phyloP scores from a whole-genome alignment of 208 protist genomes.

The Acanthamoeba healyi region DNA sequence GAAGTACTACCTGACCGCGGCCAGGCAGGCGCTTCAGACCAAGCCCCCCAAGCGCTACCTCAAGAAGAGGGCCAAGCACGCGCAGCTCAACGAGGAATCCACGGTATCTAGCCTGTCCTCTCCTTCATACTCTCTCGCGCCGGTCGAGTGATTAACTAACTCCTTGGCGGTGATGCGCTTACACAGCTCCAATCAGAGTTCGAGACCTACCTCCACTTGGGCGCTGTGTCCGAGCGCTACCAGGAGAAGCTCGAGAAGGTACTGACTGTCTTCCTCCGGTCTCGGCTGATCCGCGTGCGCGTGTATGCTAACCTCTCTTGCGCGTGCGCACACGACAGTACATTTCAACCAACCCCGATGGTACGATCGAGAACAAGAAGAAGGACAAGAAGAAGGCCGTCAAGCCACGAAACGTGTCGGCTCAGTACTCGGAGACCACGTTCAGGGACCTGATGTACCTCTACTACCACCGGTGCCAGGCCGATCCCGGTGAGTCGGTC shows the following conservation, averaged over 20 bases:
- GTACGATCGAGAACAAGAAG: conserved; percentile 29
- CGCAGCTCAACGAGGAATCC: background rate
- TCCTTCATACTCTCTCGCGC: no score
- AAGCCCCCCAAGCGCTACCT: background rate
- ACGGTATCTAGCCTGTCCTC: background rate
- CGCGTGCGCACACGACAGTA: conserved; percentile 60
- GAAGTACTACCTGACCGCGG: conserved; percentile 38
- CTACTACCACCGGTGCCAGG: conserved; percentile 86
- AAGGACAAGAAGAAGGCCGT: background rate
- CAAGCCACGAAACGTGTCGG: background rate
- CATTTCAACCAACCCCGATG: conserved; percentile 73
- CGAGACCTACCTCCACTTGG: conserved; percentile 78
- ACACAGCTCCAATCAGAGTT: conserved; percentile 73
- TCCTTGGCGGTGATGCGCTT: no score
- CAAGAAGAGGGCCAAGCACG: conserved; percentile 24
- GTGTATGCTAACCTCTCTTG: no score
- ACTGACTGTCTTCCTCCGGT: no score
- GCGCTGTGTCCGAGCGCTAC: conserved; percentile 83
- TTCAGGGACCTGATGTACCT: conserved; percentile 81
- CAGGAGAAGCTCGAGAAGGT: conserved; percentile 75
- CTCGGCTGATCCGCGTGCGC: no score
- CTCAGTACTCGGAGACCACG: conserved; percentile 6
- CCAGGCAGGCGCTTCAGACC: conserved; percentile 13
- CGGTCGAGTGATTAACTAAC: no score
- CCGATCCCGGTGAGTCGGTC: conserved; percentile 95